Conservation (phyloP, 768 basidiomycete genomes). For the Lyophyllum decastes region DNA sequence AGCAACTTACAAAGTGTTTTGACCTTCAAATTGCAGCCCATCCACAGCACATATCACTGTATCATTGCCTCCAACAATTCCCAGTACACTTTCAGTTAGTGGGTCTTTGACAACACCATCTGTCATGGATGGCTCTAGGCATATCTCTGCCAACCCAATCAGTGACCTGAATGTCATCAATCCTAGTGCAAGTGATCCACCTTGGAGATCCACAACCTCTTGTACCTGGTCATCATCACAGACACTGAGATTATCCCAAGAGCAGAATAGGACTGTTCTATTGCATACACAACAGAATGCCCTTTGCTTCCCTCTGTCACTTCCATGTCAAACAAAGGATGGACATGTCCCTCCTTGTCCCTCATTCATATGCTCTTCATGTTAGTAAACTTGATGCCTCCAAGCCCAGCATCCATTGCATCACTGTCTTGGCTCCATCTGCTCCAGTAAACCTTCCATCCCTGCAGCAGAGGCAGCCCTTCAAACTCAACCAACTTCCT, state of each 20-base stretch:
- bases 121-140: slow-evolving; percentile 59
- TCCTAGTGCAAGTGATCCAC: slow-evolving; percentile 64
- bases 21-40: slow-evolving; percentile 55
- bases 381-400: slow-evolving; percentile 56
- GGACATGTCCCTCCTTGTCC: slow-evolving; percentile 18
- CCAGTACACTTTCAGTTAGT: slow-evolving; percentile 36
- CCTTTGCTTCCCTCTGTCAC: slow-evolving; percentile 17
- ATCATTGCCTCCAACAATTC: slow-evolving; percentile 41
- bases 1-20: slow-evolving; percentile 50
- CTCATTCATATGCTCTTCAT: slow-evolving; percentile 42
- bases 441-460: slow-evolving; percentile 23
- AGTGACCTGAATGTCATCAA: slow-evolving; percentile 63
- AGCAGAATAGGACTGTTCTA: slow-evolving; percentile 54
- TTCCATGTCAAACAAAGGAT: slow-evolving; percentile 22
- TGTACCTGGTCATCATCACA: slow-evolving; percentile 15
- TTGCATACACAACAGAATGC: slow-evolving; percentile 41
- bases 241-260: slow-evolving; percentile 18
- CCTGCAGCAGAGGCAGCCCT: slow-evolving; percentile 69
- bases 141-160: slow-evolving; percentile 72
- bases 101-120: slow-evolving; percentile 66
- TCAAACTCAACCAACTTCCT: slow-evolving; percentile 55
- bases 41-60: slow-evolving; percentile 63
- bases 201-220: slow-evolving; percentile 53
- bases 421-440: not conserved
- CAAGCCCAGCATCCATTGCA: not conserved